Evolutionary conservation across 768 basidiomycete genomes (phyloP).

Genomic region (Boletus rubropictus): DNA sequence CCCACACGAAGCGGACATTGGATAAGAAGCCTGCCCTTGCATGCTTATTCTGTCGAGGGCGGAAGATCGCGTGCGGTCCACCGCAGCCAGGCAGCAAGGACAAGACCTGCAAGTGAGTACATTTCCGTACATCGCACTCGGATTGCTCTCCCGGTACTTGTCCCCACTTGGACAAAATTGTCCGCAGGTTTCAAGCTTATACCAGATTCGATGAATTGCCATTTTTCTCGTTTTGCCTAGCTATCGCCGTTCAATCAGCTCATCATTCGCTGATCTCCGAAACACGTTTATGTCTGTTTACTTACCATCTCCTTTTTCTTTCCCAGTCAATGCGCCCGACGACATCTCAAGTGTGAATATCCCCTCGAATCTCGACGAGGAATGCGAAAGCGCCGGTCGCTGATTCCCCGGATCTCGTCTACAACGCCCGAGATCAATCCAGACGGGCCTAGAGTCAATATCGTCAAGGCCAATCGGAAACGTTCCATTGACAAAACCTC

Average conservation of each 20-base stretch:
- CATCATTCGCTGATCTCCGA: slow-evolving; percentile 25
- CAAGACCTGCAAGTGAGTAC: slow-evolving; percentile 61
- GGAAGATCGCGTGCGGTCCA: slow-evolving; percentile 66
- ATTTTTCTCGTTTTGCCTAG: neutral
- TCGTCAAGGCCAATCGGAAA: slow-evolving; percentile 24
- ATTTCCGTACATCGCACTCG: neutral
- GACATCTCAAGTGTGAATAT: slow-evolving; percentile 65
- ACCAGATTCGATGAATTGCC: slow-evolving; percentile 8
- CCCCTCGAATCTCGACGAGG: slow-evolving; percentile 67
- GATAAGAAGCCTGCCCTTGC: slow-evolving; percentile 58
- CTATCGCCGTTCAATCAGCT: slow-evolving; percentile 21
- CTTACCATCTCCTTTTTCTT: slow-evolving; percentile 20
- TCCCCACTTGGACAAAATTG: slow-evolving; percentile 5
- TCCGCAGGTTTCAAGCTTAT: slow-evolving; percentile 9
- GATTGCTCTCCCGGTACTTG: slow-evolving; percentile 1
- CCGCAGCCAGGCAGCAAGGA: slow-evolving; percentile 48
- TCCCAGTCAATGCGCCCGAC: slow-evolving; percentile 64
- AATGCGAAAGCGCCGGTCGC: slow-evolving; percentile 44
- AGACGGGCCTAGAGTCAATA: slow-evolving; percentile 21
- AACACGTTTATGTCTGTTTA: slow-evolving; percentile 19
- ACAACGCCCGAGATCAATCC: slow-evolving; percentile 21
- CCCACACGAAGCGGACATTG: slow-evolving; percentile 22
- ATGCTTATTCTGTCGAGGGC: slow-evolving; percentile 59
- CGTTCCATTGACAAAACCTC: slow-evolving; percentile 25
- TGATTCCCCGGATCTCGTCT: slow-evolving; percentile 28